These are phyloP conservation scores for Hypoxylon fuscum DNA, from an alignment of 495 filamentous ascomycete genomes.

Conservation along the genomic window DNA sequence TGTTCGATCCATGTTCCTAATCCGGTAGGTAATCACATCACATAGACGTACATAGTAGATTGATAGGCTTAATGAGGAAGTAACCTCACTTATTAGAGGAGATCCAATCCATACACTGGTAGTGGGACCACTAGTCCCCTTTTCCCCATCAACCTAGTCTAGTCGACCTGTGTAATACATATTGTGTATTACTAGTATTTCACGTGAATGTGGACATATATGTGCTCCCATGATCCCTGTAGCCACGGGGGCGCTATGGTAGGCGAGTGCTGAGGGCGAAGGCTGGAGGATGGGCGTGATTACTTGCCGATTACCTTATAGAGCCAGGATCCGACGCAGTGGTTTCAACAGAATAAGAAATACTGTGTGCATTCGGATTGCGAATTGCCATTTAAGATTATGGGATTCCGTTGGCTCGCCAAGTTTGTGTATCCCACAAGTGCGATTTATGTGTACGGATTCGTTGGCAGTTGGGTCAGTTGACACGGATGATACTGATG, in stretches of 20 bases:
- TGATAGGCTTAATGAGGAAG: constrained; percentile 29
- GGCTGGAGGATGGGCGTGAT: constrained; percentile 35
- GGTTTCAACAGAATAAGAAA: constrained; percentile 23
- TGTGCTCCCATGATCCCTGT: constrained; percentile 14
- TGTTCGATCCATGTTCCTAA: constrained; percentile 20
- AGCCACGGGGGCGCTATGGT: constrained; percentile 11
- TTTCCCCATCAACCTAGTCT: constrained; percentile 3
- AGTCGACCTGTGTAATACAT: too few relatives aligned
- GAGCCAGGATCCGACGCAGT: constrained; percentile 37
- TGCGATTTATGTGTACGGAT: constrained; percentile 33
- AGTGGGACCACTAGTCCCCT: neutral
- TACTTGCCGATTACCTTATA: constrained; percentile 43
- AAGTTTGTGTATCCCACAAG: constrained; percentile 33
- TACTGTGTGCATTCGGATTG: neutral
- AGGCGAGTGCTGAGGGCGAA: constrained; percentile 14
- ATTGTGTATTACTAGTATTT: constrained; percentile 9
- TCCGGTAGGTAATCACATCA: constrained; percentile 33
- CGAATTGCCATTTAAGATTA: neutral
- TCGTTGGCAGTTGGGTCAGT: constrained; percentile 37
- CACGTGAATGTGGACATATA: constrained; percentile 21
- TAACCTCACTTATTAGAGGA: too few relatives aligned
- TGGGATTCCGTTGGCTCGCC: constrained; percentile 16
- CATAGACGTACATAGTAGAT: constrained; percentile 16
- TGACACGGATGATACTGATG: constrained; percentile 29
- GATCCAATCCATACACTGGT: too few relatives aligned